A percentile compares a stretch with the other conserved stretches of the same genome.
phyloP scores from a whole-genome alignment of 768 basidiomycete species.

The Clathrus columnatus region DNA sequence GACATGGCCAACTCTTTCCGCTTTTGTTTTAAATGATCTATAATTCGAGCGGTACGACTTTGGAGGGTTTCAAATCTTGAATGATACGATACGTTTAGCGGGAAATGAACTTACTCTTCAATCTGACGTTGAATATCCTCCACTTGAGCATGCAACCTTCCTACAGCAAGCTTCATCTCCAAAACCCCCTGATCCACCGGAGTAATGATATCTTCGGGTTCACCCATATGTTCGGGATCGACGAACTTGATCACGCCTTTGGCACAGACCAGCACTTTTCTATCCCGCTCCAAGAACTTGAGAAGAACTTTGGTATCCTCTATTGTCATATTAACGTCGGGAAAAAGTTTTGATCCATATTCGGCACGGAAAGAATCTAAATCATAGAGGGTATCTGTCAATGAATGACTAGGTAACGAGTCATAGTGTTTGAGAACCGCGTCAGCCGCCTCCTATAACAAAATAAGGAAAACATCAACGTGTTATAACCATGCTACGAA shows the following conservation, averaged over 20 bases:
- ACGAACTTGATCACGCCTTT: constrained; percentile 78
- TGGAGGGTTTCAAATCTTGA: background rate
- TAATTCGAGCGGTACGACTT: constrained; percentile 63
- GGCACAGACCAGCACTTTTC: constrained; percentile 50
- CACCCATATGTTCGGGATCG: constrained; percentile 26
- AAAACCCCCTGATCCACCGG: constrained; percentile 78
- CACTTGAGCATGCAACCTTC: constrained; percentile 60
- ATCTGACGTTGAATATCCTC: constrained; percentile 62
- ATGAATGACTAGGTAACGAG: constrained; percentile 32
- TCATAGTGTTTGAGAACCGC: constrained; percentile 39
- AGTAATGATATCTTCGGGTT: constrained; percentile 43
- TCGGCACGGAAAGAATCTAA: constrained; percentile 48
- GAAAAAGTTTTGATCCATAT: constrained; percentile 41
- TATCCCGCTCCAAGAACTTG: constrained; percentile 74
- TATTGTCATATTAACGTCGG: constrained; percentile 39
- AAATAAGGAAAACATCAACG: background rate
- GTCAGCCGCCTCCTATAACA: constrained; percentile 42
- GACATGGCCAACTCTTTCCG: constrained; percentile 68
- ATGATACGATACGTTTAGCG: background rate
- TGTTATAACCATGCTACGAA: constrained; percentile 9
- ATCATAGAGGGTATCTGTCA: constrained; percentile 55
- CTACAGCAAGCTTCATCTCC: constrained; percentile 65
- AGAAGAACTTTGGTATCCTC: constrained; percentile 62
- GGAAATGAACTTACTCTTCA: constrained; percentile 47
- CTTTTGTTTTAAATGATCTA: constrained; percentile 54